Conservation (phyloP, 352 stramenopile genomes). For the Phytophthora multivora region DNA sequence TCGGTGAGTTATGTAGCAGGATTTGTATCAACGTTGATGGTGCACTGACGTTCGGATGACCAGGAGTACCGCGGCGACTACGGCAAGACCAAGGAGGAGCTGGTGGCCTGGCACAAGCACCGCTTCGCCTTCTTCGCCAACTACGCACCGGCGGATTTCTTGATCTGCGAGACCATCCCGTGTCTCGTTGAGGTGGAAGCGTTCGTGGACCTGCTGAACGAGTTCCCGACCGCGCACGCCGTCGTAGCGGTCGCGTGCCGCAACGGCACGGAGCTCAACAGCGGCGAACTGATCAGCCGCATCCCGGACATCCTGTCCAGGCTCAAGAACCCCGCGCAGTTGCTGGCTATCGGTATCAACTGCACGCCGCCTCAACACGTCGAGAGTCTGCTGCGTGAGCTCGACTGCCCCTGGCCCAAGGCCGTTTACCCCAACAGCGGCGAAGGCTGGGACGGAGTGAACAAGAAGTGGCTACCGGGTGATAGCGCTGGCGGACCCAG, state of each 20-base stretch:
- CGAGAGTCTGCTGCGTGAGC: slow-evolving; percentile 54
- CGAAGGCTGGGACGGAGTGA: slow-evolving; percentile 76
- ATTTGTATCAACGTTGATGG: slow-evolving; percentile 1
- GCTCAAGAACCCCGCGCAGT: slow-evolving; percentile 54
- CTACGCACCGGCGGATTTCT: slow-evolving; percentile 61
- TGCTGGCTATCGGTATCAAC: slow-evolving; percentile 86
- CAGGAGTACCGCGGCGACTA: slow-evolving; percentile 90
- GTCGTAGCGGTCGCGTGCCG: slow-evolving; percentile 73
- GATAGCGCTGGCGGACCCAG: slow-evolving; percentile 37
- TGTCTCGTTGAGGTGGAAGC: slow-evolving; percentile 83
- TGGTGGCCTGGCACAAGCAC: slow-evolving; percentile 79
- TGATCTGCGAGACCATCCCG: slow-evolving; percentile 89
- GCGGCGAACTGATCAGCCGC: slow-evolving; percentile 55
- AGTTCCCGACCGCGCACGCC: slow-evolving; percentile 50
- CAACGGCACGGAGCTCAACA: slow-evolving; percentile 71
- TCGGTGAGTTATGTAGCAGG: slow-evolving; percentile 49
- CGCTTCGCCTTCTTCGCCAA: slow-evolving; percentile 73
- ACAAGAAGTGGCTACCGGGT: slow-evolving; percentile 73
- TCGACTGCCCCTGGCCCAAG: slow-evolving; percentile 57
- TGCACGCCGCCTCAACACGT: slow-evolving; percentile 82
- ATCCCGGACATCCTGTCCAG: slow-evolving; percentile 50
- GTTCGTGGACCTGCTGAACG: slow-evolving; percentile 79
- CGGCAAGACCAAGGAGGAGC: slow-evolving; percentile 59
- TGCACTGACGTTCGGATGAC: not conserved
- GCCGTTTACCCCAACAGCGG: slow-evolving; percentile 88